Base-by-base conservation (phyloP, 1,139 yeast genomes). In the Blastobotrys niveus region DNA sequence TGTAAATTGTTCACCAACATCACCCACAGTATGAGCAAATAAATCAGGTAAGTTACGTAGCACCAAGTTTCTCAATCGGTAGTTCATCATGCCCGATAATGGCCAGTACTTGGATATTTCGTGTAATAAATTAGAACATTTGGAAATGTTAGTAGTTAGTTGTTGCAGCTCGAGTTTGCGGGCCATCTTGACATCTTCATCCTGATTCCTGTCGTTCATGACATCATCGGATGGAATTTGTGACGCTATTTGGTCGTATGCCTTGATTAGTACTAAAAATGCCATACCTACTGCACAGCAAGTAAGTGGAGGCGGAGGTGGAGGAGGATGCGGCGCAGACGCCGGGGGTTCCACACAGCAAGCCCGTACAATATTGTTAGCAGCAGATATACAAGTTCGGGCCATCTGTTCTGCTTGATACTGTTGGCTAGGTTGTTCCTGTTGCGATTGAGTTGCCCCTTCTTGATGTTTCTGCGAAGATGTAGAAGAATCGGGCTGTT, bases 231-330 rank as follows among this genome's bases (percentile, higher is more conserved):
- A 27, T 2, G 40, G 20, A 3, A 21, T 24, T 7, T 24, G n/a
- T n/a, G 22, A 20, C 2, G 40, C 26, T 18, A 41, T 12, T 12
- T 20, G 25, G 19, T 41, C 44, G 30, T 41, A 41, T 15, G 44
- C 44, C 30, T 41, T 41, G 29, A 41, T 26, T 12, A 41, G 39
- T 9, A 41, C 36, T 31, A 41, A 29, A 22, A 29, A 34, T 12
- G 44, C 44, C 44, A 41, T 41, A 9, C 32, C 39, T 8, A 41
- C 36, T 18, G 40, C 29, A 15, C 43, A 40, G 27, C 44, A 34
- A 6, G 26, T 34, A 22, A 41, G 19, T n/a, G 40, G 40, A 12
- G 44, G 36, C 5, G 35, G 35, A 7, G 27, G 30, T 19, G 22
- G 36, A 15, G 38, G 17, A 3, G 27, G 27, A n/a, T n/a, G n/a